Base-by-base conservation (phyloP, 495 filamentous ascomycete genomes). In the Pyrenopolyporus hunteri region DNA sequence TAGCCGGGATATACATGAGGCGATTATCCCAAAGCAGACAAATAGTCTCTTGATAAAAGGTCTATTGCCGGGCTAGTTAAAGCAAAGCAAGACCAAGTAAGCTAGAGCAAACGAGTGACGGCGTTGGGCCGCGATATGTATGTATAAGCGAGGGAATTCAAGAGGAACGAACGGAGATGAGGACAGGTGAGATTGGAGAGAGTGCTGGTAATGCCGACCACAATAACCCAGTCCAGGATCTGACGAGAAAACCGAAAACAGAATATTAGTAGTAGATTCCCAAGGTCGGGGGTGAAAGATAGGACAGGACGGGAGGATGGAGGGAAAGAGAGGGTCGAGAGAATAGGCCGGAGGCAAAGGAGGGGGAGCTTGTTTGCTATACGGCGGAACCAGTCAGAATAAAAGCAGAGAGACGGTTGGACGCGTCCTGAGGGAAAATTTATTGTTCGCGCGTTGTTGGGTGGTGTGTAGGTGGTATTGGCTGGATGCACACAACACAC, bases 401-500 rank as follows among this genome's bases (percentile, higher is more conserved):
- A 59, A 64, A 69, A 69, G 59, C 31, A 55, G 43, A 57, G 14
- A 37, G 46, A 37, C 28, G 37, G 54, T 55, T 61, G 51, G 56
- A 62, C 59, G 66, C 66, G 62, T 63, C 14, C 55, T 67, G 59
- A 55, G 56, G 49, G 29, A n/a, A n/a, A n/a, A n/a, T n/a, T n/a
- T n/a, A 26, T 17, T 50, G 54, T 49, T 63, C 46, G 59, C 62
- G 58, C 43, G 53, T 59, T 55, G 51, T 35, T 56, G 59, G 54
- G n/a, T n/a, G n/a, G n/a, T n/a, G n/a, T 45, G 55, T 52, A 48
- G 42, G 54, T 64, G 4, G 61, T 58, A 64, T 58, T 52, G 54
- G 29, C 51, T 56, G 46, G 54, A 64, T 58, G 48, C 49, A 39
- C 20, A 57, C 42, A 57, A 32, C 39, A 58, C 43, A 57, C 46